These are phyloP conservation scores for Aspergillus panamensis DNA, from an alignment of 495 filamentous ascomycete species.

Conservation along the genomic window DNA sequence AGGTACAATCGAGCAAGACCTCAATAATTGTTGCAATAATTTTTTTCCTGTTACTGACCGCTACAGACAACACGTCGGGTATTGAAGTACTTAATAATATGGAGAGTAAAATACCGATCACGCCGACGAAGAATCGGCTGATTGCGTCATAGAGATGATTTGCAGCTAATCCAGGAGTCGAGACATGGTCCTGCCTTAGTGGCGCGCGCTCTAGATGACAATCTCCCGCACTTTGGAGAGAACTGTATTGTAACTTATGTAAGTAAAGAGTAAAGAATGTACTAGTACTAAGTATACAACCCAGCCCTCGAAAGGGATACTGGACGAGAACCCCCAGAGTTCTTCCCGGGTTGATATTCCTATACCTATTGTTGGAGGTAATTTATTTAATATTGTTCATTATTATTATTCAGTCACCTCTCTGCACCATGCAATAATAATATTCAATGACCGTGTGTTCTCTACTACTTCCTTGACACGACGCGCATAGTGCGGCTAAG, in stretches of 20 bases:
- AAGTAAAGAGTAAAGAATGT: no score
- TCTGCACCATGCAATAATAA: neutral
- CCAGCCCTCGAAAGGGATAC: neutral
- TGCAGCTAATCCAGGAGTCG: slow-evolving; percentile 27
- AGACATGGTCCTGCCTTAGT: slow-evolving; percentile 28
- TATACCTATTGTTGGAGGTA: neutral
- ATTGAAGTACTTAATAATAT: no score
- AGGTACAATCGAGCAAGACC: no score
- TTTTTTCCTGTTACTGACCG: no score
- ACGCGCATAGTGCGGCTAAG: no score
- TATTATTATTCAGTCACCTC: neutral
- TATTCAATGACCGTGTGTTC: neutral
- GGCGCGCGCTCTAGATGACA: slow-evolving; percentile 26
- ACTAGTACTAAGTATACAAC: neutral
- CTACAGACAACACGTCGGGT: no score
- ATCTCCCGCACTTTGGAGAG: slow-evolving; percentile 26
- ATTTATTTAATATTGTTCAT: neutral
- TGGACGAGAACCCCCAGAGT: neutral
- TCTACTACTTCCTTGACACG: no score
- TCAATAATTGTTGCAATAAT: no score
- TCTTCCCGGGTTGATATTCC: neutral
- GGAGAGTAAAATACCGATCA: no score
- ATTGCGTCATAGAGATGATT: slow-evolving; percentile 29
- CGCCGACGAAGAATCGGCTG: slow-evolving; percentile 13
- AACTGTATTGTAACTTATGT: slow-evolving; percentile 3